A percentile compares a stretch with the other conserved stretches of the same genome.
phyloP scores from a whole-genome alignment of 805 yeast species.

The Debaryomyces hansenii region DNA sequence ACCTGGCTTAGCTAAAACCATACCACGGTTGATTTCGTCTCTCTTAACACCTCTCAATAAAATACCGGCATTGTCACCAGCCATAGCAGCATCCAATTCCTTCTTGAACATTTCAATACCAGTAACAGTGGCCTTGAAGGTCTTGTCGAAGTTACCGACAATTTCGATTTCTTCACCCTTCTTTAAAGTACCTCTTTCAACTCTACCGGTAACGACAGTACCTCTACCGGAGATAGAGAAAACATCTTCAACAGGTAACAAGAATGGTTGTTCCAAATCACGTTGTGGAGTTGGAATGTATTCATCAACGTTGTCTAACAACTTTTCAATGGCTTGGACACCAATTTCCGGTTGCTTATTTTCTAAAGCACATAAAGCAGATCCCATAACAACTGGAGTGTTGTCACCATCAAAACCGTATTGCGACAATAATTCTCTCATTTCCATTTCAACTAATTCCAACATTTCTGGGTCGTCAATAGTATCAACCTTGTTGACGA shows the following conservation, averaged over 20 bases:
- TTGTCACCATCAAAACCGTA: slow-evolving; percentile 98
- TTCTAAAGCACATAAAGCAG: slow-evolving; percentile 96
- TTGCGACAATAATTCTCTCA: slow-evolving; percentile 89
- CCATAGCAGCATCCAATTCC: slow-evolving; percentile 96
- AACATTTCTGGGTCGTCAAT: slow-evolving; percentile 98
- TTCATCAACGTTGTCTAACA: slow-evolving; percentile 90
- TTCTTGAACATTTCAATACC: slow-evolving; percentile 99
- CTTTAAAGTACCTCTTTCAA: slow-evolving; percentile 95
- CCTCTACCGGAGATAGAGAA: slow-evolving; percentile 99
- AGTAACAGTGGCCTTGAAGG: slow-evolving; percentile 91
- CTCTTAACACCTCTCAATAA: slow-evolving; percentile 97
- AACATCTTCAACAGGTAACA: slow-evolving; percentile 96
- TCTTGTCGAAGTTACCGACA: slow-evolving; percentile 86
- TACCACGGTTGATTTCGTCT: slow-evolving; percentile 95
- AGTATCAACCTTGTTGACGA: slow-evolving; percentile 97
- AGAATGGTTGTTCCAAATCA: slow-evolving; percentile 93
- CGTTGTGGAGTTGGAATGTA: slow-evolving; percentile 95
- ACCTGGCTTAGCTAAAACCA: slow-evolving; percentile 94
- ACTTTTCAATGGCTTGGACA: slow-evolving; percentile 73
- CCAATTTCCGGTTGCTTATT: slow-evolving; percentile 89
- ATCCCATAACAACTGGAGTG: slow-evolving; percentile 97
- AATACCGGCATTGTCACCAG: slow-evolving; percentile 99
- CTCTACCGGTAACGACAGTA: slow-evolving; percentile 98
- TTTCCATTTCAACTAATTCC: slow-evolving; percentile 99
- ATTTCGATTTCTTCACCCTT: slow-evolving; percentile 98